These are phyloP conservation scores for Metschnikowia aberdeeniae DNA, from an alignment of 805 yeast genomes.

Conservation along the genomic window DNA sequence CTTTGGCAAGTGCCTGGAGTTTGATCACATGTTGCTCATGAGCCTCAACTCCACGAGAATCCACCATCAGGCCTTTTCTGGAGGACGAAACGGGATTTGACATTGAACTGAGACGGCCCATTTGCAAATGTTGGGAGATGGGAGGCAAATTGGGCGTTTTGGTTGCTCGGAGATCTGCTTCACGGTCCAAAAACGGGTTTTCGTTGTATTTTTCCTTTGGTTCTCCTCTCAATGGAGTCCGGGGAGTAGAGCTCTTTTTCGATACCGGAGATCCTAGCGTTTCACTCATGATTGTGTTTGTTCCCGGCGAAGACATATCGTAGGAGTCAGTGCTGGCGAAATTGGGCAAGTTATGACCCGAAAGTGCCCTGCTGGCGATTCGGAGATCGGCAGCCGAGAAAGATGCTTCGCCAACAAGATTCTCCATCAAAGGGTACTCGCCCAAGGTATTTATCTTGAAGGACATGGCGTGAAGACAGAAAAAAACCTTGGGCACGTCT, in stretches of 20 bases:
- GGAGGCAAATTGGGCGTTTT: slow-evolving; percentile 1
- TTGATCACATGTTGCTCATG: slow-evolving; percentile 32
- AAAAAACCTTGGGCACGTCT: slow-evolving; percentile 89
- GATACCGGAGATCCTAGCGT: slow-evolving; percentile 8
- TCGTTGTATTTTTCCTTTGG: neutral
- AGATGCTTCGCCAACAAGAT: slow-evolving; percentile 56
- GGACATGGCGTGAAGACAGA: slow-evolving; percentile 85
- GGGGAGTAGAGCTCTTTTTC: neutral
- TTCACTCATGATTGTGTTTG: slow-evolving; percentile 18
- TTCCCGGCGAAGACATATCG: slow-evolving; percentile 16
- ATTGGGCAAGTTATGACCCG: slow-evolving; percentile 71
- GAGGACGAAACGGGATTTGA: neutral
- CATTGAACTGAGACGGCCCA: neutral
- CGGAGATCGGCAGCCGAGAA: slow-evolving; percentile 68
- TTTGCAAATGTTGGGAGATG: neutral
- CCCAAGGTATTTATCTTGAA: slow-evolving; percentile 61
- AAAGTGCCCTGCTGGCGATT: slow-evolving; percentile 63
- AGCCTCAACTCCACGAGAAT: neutral
- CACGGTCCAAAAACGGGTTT: neutral
- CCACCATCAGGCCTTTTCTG: no score
- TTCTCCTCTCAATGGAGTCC: neutral
- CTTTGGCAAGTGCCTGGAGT: slow-evolving; percentile 69
- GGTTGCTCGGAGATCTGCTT: slow-evolving; percentile 1
- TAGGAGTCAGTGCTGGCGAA: slow-evolving; percentile 46
- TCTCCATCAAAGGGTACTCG: slow-evolving; percentile 56